Base-by-base conservation (phyloP, 305 asterid species). In the Nicotiana rustica region DNA sequence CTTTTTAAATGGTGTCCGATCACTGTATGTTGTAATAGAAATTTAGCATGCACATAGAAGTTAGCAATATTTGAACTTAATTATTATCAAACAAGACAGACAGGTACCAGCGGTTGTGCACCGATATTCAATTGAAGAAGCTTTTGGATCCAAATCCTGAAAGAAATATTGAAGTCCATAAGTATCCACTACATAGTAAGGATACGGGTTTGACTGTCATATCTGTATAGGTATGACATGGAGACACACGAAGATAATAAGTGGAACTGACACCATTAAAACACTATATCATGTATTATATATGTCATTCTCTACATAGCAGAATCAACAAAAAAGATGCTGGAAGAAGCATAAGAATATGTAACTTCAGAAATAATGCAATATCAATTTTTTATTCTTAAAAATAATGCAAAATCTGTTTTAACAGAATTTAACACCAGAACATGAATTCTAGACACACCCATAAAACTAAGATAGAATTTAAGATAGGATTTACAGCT, bases 61-160 rank as follows among this genome's bases (percentile, higher is more conserved):
- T 76, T 29, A 76, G 5, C 4, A 76, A 29, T 29, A 52, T 17
- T 55, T 55, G 33, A 41, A 76, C 66, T 76, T 31, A 76, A 76
- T 55, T 55, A 15, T 76, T 17, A 31, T 55, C 67, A 55, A 17
- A 31, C 31, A 76, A 76, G 80, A 29, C 38, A 35, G 47, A 78
- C 70, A 77, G 82, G 83, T 95, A 96, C 99, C 99, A 86, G 98
- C 98, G 76, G 98, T 95, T 83, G 97, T 92, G 92, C 97, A 97
- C 61, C 85, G 90, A 88, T 97, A 97, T 70, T 93, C 95, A 79
- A 97, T 90, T 5, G 92, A 85, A 47, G 99, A 95, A 85, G 98
- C 91, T 47, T 78, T 67, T 12, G 96, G 92, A 87, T 97, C 99
- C 91, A 88, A 84, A 87, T 92, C 97, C 99, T 96, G 95, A 82